Conservation (phyloP, 2,329 filamentous ascomycete genomes). For the Colletotrichum orchidophilum region DNA sequence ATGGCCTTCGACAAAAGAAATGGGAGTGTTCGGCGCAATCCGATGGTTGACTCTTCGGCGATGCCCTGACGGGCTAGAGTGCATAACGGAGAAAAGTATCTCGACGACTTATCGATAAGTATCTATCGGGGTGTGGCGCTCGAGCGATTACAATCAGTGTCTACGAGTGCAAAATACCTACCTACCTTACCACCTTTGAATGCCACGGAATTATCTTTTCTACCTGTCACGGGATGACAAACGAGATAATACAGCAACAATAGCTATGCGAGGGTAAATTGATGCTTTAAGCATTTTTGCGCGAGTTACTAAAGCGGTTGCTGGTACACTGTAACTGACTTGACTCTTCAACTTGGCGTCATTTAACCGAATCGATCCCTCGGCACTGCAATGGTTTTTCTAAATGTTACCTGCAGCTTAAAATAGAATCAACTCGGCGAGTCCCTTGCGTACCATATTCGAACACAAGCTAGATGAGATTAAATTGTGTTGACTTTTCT, state of each 20-base stretch:
- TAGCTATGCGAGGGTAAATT: too few relatives aligned
- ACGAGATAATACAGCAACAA: too few relatives aligned
- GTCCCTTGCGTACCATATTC: background rate
- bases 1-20: background rate
- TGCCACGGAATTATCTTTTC: background rate
- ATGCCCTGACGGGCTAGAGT: conserved; percentile 28
- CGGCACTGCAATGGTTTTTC: background rate
- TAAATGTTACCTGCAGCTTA: background rate
- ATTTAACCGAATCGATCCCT: background rate
- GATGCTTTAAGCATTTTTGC: background rate
- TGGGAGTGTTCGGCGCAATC: conserved; percentile 11
- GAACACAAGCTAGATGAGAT: background rate
- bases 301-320: background rate
- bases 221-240: too few relatives aligned
- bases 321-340: background rate
- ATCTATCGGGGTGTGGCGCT: background rate
- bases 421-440: background rate
- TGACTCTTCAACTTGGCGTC: background rate
- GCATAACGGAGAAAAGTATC: conserved; percentile 21
- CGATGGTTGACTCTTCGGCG: conserved; percentile 18
- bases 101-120: conserved; percentile 31
- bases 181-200: background rate
- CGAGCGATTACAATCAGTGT: background rate
- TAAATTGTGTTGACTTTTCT: background rate
- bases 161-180: background rate